Percentiles rank a stretch among this genome's conserved stretches.
Evolutionary conservation across 179 eudicot species (phyloP).

Genomic region (Pouteria campechiana): DNA sequence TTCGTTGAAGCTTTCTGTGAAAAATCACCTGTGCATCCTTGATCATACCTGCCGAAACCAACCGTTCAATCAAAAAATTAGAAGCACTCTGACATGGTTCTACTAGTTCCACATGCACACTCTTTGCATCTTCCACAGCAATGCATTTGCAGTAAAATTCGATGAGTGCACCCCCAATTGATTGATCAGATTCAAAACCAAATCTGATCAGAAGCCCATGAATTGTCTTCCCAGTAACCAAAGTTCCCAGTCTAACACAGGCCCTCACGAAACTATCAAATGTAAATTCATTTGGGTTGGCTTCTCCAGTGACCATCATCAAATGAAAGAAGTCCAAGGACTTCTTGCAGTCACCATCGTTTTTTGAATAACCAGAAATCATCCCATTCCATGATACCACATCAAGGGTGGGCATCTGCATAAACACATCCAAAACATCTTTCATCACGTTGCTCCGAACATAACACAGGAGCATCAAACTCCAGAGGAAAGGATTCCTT

Average conservation of each 20-base stretch:
- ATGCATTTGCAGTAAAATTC: slow-evolving; percentile 18
- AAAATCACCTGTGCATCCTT: slow-evolving; percentile 31
- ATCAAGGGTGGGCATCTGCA: slow-evolving; percentile 19
- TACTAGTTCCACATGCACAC: slow-evolving; percentile 5
- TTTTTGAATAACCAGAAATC: slow-evolving; percentile 29
- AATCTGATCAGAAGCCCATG: slow-evolving; percentile 22
- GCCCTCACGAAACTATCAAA: slow-evolving; percentile 26
- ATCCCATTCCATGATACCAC: slow-evolving; percentile 26
- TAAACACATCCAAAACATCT: slow-evolving; percentile 20
- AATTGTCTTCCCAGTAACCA: slow-evolving; percentile 11
- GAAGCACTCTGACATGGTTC: slow-evolving; percentile 11
- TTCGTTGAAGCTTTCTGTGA: slow-evolving; percentile 6
- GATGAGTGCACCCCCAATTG: slow-evolving; percentile 21
- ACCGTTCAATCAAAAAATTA: slow-evolving; percentile 17
- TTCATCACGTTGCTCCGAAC: slow-evolving; percentile 26
- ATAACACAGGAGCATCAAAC: slow-evolving; percentile 35
- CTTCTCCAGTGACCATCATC: slow-evolving; percentile 21
- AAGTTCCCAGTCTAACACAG: slow-evolving; percentile 10
- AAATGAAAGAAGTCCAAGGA: slow-evolving; percentile 22
- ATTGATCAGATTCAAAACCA: slow-evolving; percentile 21
- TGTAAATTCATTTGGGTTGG: slow-evolving; percentile 27
- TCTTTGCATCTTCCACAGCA: slow-evolving; percentile 18
- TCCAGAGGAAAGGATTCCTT: slow-evolving; percentile 29
- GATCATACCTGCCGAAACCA: slow-evolving; percentile 14
- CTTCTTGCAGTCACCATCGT: slow-evolving; percentile 14